A percentile compares a stretch with the other conserved stretches of the same genome.
Evolutionary conservation across 345 rosid species (phyloP).

Genomic region (Populus alba): DNA sequence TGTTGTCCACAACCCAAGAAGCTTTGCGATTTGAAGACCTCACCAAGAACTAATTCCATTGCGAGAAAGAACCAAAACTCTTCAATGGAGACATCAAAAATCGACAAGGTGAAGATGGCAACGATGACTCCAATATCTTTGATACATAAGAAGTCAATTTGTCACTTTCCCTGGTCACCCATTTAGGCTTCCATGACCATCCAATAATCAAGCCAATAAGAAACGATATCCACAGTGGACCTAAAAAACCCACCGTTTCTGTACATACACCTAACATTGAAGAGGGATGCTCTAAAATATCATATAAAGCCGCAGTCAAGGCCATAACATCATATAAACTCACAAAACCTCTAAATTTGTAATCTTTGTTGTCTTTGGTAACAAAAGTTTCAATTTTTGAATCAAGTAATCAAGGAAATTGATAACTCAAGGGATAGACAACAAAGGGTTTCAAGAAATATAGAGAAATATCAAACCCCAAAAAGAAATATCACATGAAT

Average conservation of each 20-base stretch:
- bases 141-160: conserved; percentile 29
- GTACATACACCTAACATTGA: conserved; percentile 25
- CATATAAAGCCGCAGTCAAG: conserved; percentile 23
- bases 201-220: conserved; percentile 55
- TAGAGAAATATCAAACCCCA: not conserved
- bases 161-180: conserved; percentile 27
- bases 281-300: not conserved
- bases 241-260: conserved; percentile 24
- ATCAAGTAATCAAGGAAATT: not conserved
- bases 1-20: conserved; percentile 22
- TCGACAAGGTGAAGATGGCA: conserved; percentile 19
- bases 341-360: not conserved
- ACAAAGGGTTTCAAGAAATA: not conserved
- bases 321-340: conserved; percentile 20
- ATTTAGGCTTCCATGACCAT: conserved; percentile 69
- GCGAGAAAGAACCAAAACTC: conserved; percentile 39
- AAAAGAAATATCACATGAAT: not conserved
- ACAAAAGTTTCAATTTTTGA: not conserved
- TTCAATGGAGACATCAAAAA: conserved; percentile 27
- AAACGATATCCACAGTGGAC: conserved; percentile 52
- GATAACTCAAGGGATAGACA: not conserved
- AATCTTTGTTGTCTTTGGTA: not conserved
- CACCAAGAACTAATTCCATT: conserved; percentile 36
- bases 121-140: conserved; percentile 38
- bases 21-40: conserved; percentile 27